Conservation (phyloP, 495 filamentous ascomycete genomes). For the Neurospora tetrasperma region DNA sequence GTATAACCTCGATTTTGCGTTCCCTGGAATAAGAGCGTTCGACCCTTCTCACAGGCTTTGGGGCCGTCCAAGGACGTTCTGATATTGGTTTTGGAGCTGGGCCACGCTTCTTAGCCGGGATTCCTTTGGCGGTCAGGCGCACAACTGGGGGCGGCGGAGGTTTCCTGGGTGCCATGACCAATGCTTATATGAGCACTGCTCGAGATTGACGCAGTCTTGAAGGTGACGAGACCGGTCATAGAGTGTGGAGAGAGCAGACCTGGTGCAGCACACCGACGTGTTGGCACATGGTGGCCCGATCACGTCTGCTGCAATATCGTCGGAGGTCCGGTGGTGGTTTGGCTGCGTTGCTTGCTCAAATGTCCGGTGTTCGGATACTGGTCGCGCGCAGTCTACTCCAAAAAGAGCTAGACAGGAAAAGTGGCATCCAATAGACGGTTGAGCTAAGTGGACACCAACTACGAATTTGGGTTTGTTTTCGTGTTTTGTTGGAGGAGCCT, state of each 20-base stretch:
- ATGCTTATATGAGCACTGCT: neutral
- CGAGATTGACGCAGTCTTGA: neutral
- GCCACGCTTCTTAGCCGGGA: conserved; percentile 8
- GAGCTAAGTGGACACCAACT: neutral
- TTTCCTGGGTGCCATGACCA: neutral
- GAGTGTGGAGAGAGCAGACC: neutral
- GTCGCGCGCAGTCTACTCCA: neutral
- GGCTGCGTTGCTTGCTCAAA: neutral
- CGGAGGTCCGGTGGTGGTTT: neutral
- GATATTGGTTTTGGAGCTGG: conserved; percentile 14
- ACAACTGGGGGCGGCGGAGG: neutral
- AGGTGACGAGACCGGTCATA: neutral
- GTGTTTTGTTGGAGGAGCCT: too few species aligned
- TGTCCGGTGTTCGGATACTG: neutral
- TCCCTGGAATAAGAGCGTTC: conserved; percentile 16
- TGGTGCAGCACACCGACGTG: neutral
- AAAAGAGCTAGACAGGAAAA: neutral
- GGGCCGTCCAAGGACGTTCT: conserved; percentile 8
- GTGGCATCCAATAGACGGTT: neutral
- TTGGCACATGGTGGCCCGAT: neutral
- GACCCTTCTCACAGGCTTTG: conserved; percentile 14
- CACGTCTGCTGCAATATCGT: neutral
- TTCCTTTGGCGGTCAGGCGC: conserved; percentile 9
- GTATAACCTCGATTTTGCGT: conserved; percentile 21
- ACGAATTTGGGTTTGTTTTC: neutral